These are phyloP conservation scores for Citrus maxima DNA, from an alignment of 345 rosid species.

Conservation along the genomic window DNA sequence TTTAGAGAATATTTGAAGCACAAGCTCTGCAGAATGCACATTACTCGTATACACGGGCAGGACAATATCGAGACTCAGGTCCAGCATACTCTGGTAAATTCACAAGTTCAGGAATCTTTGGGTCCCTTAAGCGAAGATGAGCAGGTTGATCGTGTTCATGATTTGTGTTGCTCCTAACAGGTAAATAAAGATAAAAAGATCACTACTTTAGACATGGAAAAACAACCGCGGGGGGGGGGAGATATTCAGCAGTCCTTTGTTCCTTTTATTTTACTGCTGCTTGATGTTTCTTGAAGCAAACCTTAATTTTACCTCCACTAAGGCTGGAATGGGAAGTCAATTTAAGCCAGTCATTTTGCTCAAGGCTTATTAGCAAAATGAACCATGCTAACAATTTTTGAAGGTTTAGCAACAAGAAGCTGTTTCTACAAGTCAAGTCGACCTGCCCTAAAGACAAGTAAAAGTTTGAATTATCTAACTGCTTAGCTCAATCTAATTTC, in stretches of 20 bases:
- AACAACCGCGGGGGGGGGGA: too few relatives aligned
- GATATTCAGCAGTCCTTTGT: too few relatives aligned
- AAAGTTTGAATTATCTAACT: not conserved
- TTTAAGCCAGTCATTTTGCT: not conserved
- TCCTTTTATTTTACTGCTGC: not conserved
- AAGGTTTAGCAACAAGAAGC: not conserved
- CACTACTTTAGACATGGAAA: constrained; percentile 1
- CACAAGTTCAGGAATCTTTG: constrained; percentile 57
- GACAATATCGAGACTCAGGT: constrained; percentile 91
- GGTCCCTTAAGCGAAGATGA: constrained; percentile 75
- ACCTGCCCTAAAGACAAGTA: too few relatives aligned
- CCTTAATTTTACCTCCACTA: not conserved
- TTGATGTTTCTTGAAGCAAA: not conserved
- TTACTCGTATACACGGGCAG: constrained; percentile 98
- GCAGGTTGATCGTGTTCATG: constrained; percentile 94
- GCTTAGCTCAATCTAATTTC: not conserved
- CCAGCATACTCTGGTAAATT: constrained; percentile 81
- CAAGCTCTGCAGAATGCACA: constrained; percentile 5
- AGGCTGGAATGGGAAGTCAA: too few relatives aligned
- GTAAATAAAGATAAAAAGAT: constrained; percentile 8
- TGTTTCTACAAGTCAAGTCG: not conserved
- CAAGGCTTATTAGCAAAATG: not conserved
- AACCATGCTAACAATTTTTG: not conserved
- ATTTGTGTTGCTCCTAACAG: constrained; percentile 88
- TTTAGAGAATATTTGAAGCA: constrained; percentile 6